phyloP scores from a whole-genome alignment of 345 rosid species.

The Eucalyptus cloeziana region DNA sequence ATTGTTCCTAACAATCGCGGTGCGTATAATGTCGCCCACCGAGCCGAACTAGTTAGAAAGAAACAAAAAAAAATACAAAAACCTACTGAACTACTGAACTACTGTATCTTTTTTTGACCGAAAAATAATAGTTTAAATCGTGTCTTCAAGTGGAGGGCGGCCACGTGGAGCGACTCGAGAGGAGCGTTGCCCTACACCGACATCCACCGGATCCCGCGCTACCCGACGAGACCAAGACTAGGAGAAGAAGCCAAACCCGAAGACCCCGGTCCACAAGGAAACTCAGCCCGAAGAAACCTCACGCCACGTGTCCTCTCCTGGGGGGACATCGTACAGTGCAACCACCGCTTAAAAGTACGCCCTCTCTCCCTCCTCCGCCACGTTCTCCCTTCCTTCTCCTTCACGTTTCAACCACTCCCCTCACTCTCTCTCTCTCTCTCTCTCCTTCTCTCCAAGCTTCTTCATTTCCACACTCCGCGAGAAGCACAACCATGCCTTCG shows the following conservation, averaged over 20 bases:
- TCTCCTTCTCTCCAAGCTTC: background rate
- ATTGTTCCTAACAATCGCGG: background rate
- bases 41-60: background rate
- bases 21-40: background rate
- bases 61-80: too few species aligned
- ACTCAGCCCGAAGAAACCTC: background rate
- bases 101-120: background rate
- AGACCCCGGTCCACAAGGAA: background rate
- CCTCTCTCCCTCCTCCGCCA: background rate
- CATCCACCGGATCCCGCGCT: background rate
- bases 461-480: too few species aligned
- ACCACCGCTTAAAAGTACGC: background rate
- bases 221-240: too few species aligned
- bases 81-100: background rate
- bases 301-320: background rate
- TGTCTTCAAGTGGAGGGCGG: background rate
- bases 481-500: conserved; percentile 10
- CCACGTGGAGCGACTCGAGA: background rate
- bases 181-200: background rate
- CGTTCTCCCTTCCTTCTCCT: background rate
- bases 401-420: background rate
- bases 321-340: background rate
- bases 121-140: background rate
- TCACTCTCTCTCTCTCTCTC: background rate
- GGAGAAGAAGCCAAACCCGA: background rate